Conservation (phyloP, 164 flowering plant species). For the Pachysandra terminalis region DNA sequence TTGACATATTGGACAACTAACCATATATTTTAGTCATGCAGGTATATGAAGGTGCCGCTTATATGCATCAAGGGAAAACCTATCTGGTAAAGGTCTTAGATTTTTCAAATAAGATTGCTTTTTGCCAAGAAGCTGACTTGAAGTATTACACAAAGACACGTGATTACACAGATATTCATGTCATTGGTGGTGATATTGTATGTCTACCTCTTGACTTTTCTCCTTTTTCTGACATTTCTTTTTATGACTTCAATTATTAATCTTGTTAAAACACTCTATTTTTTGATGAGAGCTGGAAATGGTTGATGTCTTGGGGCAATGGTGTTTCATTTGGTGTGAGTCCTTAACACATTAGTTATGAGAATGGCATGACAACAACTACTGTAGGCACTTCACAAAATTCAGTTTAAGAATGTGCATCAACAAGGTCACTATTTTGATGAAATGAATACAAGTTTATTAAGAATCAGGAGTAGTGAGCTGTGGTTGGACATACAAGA, state of each 20-base stretch:
- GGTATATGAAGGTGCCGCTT: slow-evolving; percentile 97
- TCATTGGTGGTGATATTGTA: slow-evolving; percentile 69
- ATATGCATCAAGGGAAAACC: slow-evolving; percentile 81
- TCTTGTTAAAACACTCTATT: background rate
- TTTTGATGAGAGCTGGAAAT: no score
- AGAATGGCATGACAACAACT: no score
- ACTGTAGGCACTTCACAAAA: no score
- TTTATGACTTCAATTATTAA: slow-evolving; percentile 4
- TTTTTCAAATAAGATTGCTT: slow-evolving; percentile 65
- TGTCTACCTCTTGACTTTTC: slow-evolving; percentile 20
- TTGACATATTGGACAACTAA: background rate
- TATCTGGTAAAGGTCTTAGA: slow-evolving; percentile 75
- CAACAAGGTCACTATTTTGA: no score
- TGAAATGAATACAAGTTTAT: no score
- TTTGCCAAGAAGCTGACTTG: slow-evolving; percentile 66
- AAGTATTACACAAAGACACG: slow-evolving; percentile 89
- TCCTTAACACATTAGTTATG: no score
- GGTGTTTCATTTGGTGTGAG: no score
- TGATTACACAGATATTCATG: slow-evolving; percentile 85
- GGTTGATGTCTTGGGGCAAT: no score
- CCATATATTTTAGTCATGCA: slow-evolving; percentile 23
- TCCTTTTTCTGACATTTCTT: background rate
- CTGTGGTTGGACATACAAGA: no score
- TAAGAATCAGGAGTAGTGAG: no score
- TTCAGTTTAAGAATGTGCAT: no score